These are phyloP conservation scores for Phtheirospermum japonicum DNA, from an alignment of 257 asterid species.

Conservation along the genomic window DNA sequence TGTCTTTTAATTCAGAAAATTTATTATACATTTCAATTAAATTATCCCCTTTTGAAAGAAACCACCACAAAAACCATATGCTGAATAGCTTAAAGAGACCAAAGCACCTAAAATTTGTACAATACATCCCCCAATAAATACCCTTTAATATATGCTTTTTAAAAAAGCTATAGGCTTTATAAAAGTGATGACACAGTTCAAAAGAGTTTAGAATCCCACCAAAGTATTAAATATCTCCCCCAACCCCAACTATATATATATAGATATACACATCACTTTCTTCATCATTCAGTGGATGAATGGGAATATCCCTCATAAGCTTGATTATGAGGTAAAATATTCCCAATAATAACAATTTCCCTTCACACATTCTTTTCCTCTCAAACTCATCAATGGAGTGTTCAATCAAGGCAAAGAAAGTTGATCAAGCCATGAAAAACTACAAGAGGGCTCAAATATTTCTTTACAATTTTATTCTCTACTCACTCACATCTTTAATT, in stretches of 20 bases:
- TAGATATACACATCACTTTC: conserved; percentile 23
- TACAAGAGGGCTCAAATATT: conserved; percentile 39
- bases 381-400: conserved; percentile 37
- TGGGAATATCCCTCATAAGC: not conserved
- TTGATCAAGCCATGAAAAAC: conserved; percentile 37
- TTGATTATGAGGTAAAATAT: not conserved
- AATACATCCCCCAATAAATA: conserved; percentile 22
- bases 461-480: conserved; percentile 42
- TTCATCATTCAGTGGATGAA: not conserved
- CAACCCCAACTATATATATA: not conserved
- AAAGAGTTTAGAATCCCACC: conserved; percentile 7
- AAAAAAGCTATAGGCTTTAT: conserved; percentile 5
- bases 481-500: conserved; percentile 50
- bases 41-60: not conserved
- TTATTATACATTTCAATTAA: not conserved
- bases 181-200: not conserved
- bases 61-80: conserved; percentile 26
- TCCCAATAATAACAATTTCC: not conserved
- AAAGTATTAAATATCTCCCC: conserved; percentile 3
- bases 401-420: conserved; percentile 34
- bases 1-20: not conserved
- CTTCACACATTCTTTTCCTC: not conserved
- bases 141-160: conserved; percentile 10
- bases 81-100: conserved; percentile 18
- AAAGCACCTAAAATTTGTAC: conserved; percentile 20